A percentile compares a stretch with the other conserved stretches of the same genome.
phyloP scores from a whole-genome alignment of 2,329 filamentous ascomycete species.

The Stagonosporopsis cucurbitacearum region DNA sequence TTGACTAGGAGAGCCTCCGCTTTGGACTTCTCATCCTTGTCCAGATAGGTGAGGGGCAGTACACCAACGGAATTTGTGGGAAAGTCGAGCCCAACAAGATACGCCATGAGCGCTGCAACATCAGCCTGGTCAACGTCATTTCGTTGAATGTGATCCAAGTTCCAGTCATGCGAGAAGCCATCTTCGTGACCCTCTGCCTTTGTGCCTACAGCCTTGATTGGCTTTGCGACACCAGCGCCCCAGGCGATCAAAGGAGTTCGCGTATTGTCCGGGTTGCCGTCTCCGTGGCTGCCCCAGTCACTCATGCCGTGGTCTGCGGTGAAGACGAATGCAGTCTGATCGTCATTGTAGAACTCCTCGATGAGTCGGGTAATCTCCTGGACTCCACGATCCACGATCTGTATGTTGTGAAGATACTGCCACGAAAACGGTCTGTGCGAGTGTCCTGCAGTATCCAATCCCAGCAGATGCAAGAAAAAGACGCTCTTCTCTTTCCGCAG shows the following conservation, averaged over 20 bases:
- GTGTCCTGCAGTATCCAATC: constrained; percentile 90
- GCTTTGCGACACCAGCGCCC: constrained; percentile 88
- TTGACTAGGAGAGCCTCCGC: constrained; percentile 85
- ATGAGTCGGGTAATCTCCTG: constrained; percentile 81
- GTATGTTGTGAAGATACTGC: constrained; percentile 93
- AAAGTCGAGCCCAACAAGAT: constrained; percentile 84
- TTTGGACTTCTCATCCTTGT: constrained; percentile 75
- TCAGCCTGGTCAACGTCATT: constrained; percentile 95
- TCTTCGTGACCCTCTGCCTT: constrained; percentile 85
- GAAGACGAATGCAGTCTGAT: constrained; percentile 91
- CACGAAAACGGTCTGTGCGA: constrained; percentile 87
- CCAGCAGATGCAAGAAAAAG: constrained; percentile 93
- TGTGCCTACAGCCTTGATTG: constrained; percentile 62
- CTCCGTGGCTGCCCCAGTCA: constrained; percentile 98
- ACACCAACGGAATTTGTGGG: constrained; percentile 97
- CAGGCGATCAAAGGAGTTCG: constrained; percentile 90
- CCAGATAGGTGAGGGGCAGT: constrained; percentile 82
- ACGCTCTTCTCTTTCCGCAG: constrained; percentile 85
- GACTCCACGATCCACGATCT: constrained; percentile 90
- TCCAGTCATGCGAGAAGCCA: constrained; percentile 86
- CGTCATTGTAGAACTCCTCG: constrained; percentile 81
- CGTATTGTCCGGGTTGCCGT: constrained; percentile 96
- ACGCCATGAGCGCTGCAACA: constrained; percentile 93
- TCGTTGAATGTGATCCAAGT: constrained; percentile 76
- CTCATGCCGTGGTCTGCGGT: constrained; percentile 99